phyloP scores from a whole-genome alignment of 2,329 filamentous ascomycete species.

The Pestalotiopsis sp. region DNA sequence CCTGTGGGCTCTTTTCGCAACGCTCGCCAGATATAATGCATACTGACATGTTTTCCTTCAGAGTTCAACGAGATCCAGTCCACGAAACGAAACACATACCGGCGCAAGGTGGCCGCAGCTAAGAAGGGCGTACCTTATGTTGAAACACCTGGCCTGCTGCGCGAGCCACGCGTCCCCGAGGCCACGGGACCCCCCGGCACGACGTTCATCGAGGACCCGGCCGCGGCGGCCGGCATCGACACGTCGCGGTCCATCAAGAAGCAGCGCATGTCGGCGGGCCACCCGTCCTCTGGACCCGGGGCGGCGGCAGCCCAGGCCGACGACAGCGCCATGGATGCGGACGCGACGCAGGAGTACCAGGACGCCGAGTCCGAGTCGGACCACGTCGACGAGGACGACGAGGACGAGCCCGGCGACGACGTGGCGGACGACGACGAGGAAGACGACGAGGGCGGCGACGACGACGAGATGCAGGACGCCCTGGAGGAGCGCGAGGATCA shows the following conservation, averaged over 20 bases:
- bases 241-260: constrained; percentile 38
- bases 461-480: constrained; percentile 43
- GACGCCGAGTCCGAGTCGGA: constrained; percentile 45
- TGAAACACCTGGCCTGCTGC: constrained; percentile 33
- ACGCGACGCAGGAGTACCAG: constrained; percentile 34
- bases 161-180: constrained; percentile 16
- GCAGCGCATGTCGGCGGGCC: constrained; percentile 28
- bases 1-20: too few relatives aligned
- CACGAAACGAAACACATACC: constrained; percentile 74
- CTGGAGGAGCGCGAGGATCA: constrained; percentile 35
- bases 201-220: constrained; percentile 7
- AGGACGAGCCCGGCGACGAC: constrained; percentile 57
- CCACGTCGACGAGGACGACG: constrained; percentile 51
- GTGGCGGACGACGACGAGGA: constrained; percentile 50
- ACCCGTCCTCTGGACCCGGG: constrained; percentile 20
- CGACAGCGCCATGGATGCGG: constrained; percentile 45
- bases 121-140: constrained; percentile 47
- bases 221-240: constrained; percentile 22
- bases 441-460: constrained; percentile 45
- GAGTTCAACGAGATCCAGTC: constrained; percentile 76
- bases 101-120: constrained; percentile 69
- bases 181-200: constrained; percentile 19
- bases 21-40: not conserved
- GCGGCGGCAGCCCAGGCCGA: constrained; percentile 30
- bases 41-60: constrained; percentile 30